phyloP scores from a whole-genome alignment of 225 moss, liverwort and hornwort genomes.

The Bryum argenteum region DNA sequence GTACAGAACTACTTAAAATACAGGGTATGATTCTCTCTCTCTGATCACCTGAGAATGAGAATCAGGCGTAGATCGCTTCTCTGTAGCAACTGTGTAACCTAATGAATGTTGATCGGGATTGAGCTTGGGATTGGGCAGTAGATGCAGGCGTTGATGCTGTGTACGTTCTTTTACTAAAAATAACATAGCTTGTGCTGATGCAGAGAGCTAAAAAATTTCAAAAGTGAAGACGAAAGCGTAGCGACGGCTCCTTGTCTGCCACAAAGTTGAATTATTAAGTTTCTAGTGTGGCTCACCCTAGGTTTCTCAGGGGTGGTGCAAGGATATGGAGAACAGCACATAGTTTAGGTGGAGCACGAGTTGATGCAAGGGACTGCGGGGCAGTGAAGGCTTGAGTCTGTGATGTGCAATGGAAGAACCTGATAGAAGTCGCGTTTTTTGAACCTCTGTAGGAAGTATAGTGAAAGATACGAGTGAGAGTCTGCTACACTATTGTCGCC shows the following conservation, averaged over 20 bases:
- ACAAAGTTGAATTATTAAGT: background rate
- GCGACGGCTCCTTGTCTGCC: background rate
- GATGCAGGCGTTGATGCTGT: background rate
- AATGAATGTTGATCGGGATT: background rate
- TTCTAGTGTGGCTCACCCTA: background rate
- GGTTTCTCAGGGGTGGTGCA: conserved; percentile 1
- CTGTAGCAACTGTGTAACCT: background rate
- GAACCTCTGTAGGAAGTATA: background rate
- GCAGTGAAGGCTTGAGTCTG: conserved; percentile 7
- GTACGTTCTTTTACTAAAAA: background rate
- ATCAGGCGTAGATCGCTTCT: no score
- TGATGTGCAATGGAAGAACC: conserved; percentile 18
- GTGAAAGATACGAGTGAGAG: background rate
- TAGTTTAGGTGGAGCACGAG: background rate
- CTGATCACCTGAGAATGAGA: no score
- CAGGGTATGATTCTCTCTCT: no score
- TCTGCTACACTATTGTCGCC: background rate
- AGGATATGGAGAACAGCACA: conserved; percentile 15
- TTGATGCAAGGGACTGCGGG: background rate
- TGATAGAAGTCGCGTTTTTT: background rate
- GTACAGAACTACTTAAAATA: no score
- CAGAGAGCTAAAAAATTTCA: conserved; percentile 25
- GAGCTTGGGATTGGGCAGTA: conserved; percentile 12
- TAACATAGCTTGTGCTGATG: conserved; percentile 8
- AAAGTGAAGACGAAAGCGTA: conserved; percentile 15